A percentile compares a stretch with the other conserved stretches of the same genome.
Conservation (phyloP, 202 grass and related monocot species). For the Setaria italica region DNA sequence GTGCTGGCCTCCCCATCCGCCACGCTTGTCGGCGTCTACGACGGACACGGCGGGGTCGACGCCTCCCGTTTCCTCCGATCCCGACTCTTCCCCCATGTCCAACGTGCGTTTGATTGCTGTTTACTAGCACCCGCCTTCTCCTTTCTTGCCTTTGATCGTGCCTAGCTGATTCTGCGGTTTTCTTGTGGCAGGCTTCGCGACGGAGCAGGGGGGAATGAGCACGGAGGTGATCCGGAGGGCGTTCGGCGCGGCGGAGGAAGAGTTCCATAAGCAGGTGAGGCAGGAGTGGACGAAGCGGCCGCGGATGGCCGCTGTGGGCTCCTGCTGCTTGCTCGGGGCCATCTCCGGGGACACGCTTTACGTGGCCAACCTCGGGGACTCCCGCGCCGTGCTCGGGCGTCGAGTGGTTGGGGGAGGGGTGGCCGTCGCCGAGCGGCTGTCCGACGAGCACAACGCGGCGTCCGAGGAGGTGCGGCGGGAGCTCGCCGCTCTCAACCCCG, state of each 20-base stretch:
- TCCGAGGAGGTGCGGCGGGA: conserved; percentile 74
- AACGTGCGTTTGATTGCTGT: conserved; percentile 48
- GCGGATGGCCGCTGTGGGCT: conserved; percentile 73
- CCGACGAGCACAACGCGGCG: conserved; percentile 76
- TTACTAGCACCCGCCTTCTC: not conserved
- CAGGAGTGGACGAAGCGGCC: conserved; percentile 63
- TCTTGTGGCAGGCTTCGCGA: conserved; percentile 58
- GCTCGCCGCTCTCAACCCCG: conserved; percentile 66
- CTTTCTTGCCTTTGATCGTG: not conserved
- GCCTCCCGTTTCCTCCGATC: conserved; percentile 78
- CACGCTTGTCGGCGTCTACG: conserved; percentile 91
- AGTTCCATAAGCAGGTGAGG: conserved; percentile 79
- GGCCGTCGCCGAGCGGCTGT: conserved; percentile 73
- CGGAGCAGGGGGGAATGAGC: conserved; percentile 76
- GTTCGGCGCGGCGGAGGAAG: conserved; percentile 79
- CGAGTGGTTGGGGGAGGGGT: conserved; percentile 49
- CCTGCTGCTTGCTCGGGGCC: conserved; percentile 78
- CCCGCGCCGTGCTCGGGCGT: conserved; percentile 81
- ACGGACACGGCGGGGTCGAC: conserved; percentile 85
- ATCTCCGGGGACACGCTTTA: conserved; percentile 81
- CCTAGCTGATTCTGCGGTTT: conserved; percentile 22
- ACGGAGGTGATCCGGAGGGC: conserved; percentile 76
- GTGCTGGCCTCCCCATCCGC: conserved; percentile 74
- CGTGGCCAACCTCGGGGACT: conserved; percentile 91
- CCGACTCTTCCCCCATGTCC: conserved; percentile 73